A percentile compares a stretch with the other conserved stretches of the same genome.
Evolutionary conservation across 495 filamentous ascomycete species (phyloP).

Genomic region (Neurospora terricola): DNA sequence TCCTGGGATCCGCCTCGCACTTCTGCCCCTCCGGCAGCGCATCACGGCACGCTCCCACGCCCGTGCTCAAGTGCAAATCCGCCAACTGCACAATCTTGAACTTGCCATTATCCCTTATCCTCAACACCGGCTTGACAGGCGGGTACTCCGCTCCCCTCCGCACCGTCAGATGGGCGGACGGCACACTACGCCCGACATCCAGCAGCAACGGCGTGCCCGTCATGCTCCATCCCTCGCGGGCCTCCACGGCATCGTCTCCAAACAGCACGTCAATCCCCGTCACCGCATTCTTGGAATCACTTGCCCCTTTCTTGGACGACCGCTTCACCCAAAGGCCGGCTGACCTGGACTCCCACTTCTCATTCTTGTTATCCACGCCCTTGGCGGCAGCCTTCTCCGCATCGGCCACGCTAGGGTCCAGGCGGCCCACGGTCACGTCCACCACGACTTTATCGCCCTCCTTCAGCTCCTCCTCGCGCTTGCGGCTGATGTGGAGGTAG

Average conservation of each 20-base stretch:
- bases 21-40: slow-evolving; percentile 64
- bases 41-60: slow-evolving; percentile 75
- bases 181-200: slow-evolving; percentile 47
- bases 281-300: slow-evolving; percentile 65
- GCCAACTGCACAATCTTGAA: slow-evolving; percentile 96
- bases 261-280: slow-evolving; percentile 88
- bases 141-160: slow-evolving; percentile 56
- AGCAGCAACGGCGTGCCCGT: slow-evolving; percentile 59
- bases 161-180: slow-evolving; percentile 62
- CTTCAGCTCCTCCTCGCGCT: slow-evolving; percentile 78
- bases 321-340: slow-evolving; percentile 84
- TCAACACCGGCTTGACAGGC: slow-evolving; percentile 53
- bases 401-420: slow-evolving; percentile 40
- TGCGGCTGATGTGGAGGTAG: slow-evolving; percentile 75
- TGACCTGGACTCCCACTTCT: slow-evolving; percentile 71
- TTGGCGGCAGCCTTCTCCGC: slow-evolving; percentile 43
- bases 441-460: slow-evolving; percentile 68
- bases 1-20: slow-evolving; percentile 87
- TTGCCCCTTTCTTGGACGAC: slow-evolving; percentile 62
- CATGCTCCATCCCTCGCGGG: slow-evolving; percentile 71
- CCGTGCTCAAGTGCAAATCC: slow-evolving; percentile 86
- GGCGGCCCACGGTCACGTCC: slow-evolving; percentile 68
- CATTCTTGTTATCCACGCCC: slow-evolving; percentile 33
- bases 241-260: slow-evolving; percentile 87
- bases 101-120: slow-evolving; percentile 76